phyloP scores from a whole-genome alignment of 129 eudicot genomes.

The Deinandra increscens region DNA sequence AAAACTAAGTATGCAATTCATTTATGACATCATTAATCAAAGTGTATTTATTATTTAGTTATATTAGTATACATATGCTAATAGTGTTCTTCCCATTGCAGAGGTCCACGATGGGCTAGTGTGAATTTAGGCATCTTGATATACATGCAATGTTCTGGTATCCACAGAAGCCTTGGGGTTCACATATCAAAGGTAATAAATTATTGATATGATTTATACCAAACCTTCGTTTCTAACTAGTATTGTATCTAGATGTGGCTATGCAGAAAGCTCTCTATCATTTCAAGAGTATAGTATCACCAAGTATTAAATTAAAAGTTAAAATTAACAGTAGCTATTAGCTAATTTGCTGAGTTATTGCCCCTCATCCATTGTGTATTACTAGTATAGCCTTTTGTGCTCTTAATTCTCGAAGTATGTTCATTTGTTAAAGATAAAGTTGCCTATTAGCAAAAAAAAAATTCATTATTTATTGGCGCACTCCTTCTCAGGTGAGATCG shows the following conservation, averaged over 20 bases:
- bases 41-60: background rate
- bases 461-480: constrained; percentile 25
- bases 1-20: constrained; percentile 70
- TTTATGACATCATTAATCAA: constrained; percentile 7
- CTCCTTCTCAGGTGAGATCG: constrained; percentile 71
- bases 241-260: constrained; percentile 22
- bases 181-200: constrained; percentile 88
- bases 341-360: constrained; percentile 8
- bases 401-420: background rate
- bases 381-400: constrained; percentile 5
- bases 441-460: constrained; percentile 7
- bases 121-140: constrained; percentile 92
- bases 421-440: background rate
- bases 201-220: background rate
- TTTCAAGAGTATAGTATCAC: constrained; percentile 1
- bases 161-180: constrained; percentile 97
- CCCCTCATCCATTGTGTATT: background rate
- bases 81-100: constrained; percentile 30
- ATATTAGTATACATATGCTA: constrained; percentile 13
- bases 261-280: background rate
- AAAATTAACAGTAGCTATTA: background rate
- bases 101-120: constrained; percentile 99
- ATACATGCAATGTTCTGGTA: constrained; percentile 98
- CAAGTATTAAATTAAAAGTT: background rate
- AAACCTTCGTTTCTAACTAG: constrained; percentile 18